Base-by-base conservation (phyloP, 148 eudicot genomes). In the Camellia granthamiana region DNA sequence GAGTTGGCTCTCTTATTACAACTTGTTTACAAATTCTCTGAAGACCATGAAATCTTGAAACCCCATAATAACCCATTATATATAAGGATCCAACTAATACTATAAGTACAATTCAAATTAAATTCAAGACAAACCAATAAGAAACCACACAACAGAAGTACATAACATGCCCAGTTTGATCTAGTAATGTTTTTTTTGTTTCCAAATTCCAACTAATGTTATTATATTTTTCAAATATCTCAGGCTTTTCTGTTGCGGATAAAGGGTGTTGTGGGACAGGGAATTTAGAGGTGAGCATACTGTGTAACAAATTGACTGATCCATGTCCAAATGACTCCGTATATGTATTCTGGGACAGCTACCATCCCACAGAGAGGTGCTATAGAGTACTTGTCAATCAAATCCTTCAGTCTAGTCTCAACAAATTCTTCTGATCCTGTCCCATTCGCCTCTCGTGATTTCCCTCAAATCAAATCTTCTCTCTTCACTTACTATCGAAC, bases 261-360 rank as follows among this genome's bases (percentile, higher is more conserved):
- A 82, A 23, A 74, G 92, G 91, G 14, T 90, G 92, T 30, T 88
- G 92, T 56, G 92, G 92, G 1, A 85, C 87, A 2, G 92, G 92
- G 8, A 7, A 64, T 0, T 1, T 90, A 70, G 92, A 88, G 75
- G 88, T 82, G 0, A 6, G 72, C 2, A 0, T 82, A 16, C 4
- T 87, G 5, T 88, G 92, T 64, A 90, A 80, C 79, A 72, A 80
- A 66, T 76, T 81, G 38, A 87, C 78, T 54, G 4, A 44, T 16
- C 83, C 82, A n/a, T 90, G 92, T 44, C 42, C 81, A 14, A 84
- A 88, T 56, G 72, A 69, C 55, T 64, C 88, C 11, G 73, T 69
- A 61, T 88, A 81, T 60, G 38, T 90, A 19, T 90, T 88, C 58
- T 90, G 92, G 92, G 92, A 90, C 7, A 88, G 90, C 47, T 90